Evolutionary conservation across 495 filamentous ascomycete species (phyloP).

Genomic region (Penicillium waksmanii): DNA sequence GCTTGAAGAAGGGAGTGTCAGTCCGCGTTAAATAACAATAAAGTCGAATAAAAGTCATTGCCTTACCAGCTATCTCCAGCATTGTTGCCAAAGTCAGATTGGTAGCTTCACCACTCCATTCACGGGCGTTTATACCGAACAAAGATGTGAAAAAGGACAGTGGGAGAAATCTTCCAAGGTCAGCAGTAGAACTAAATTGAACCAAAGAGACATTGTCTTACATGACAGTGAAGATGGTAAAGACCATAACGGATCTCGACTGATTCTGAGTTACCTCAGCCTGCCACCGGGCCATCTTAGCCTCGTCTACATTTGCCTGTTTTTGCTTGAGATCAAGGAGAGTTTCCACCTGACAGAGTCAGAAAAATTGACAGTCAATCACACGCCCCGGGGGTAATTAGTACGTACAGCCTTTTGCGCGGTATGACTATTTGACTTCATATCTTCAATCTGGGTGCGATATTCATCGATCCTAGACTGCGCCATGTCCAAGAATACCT

Average conservation of each 20-base stretch:
- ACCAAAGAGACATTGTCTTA: constrained; percentile 30
- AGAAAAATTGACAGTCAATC: background rate
- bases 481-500: constrained; percentile 53
- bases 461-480: constrained; percentile 59
- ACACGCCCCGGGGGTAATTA: background rate
- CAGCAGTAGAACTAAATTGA: constrained; percentile 25
- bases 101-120: constrained; percentile 56
- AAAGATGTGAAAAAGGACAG: constrained; percentile 69
- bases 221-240: constrained; percentile 70
- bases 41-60: background rate
- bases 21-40: background rate
- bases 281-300: constrained; percentile 64
- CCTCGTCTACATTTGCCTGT: constrained; percentile 70
- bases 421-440: constrained; percentile 54
- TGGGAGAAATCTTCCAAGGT: constrained; percentile 54
- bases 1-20: constrained; percentile 25
- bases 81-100: constrained; percentile 39
- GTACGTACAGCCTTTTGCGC: constrained; percentile 45
- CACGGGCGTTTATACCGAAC: constrained; percentile 66
- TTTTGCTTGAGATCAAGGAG: constrained; percentile 71
- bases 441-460: constrained; percentile 57
- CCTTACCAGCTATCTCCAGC: constrained; percentile 40
- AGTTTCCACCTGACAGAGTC: constrained; percentile 57
- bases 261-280: constrained; percentile 66
- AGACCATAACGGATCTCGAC: constrained; percentile 68